Base-by-base conservation (phyloP, 2,329 filamentous ascomycete species). In the Pyrenophora graminea region DNA sequence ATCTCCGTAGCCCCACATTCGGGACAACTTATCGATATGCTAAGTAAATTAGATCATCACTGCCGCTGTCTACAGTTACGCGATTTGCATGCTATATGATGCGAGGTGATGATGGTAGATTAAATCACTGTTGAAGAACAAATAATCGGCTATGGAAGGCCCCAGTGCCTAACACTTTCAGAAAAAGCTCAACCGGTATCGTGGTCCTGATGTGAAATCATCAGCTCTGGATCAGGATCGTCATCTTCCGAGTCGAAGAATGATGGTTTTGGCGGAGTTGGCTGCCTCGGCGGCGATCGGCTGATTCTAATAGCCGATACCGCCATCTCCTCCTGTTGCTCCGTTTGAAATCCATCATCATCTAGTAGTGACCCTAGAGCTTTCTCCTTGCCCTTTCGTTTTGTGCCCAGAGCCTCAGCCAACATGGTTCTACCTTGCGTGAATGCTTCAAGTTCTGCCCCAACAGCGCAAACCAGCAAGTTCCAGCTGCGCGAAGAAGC, bases 391-490 rank as follows among this genome's bases (percentile, higher is more conserved):
- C 62, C 63, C 48, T 69, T 69, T 15, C 51, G 53, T 40, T 54
- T 61, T 30, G 60, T 32, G 4, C 68, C 67, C 8, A 78, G 60
- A 9, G 72, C 67, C 9, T 71, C 66, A 33, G 75, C 66, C n/a
- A 90, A 73, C 36, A 90, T 76, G 3, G 76, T 70, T 59, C 81
- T 79, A 1, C 85, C 85, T 62, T 86, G 82, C 27, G 75, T 75
- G 53, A 89, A 85, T 2, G 86, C 86, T 51, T 87, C 85, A 1
- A 89, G 66, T 68, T 90, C 89, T 0, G 89, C 89, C 0, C 88
- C 87, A 30, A 93, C 85, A 9, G 88, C 88, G 44, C 84, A 89
- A 4, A 91, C 85, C 15, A 93, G 77, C 13, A 92, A 74, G 49
- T 87, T 91, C 89, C 89, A 93, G 13, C 81, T 79, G 49, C 82